These are phyloP conservation scores for Diaporthe citriasiana DNA, from an alignment of 2,329 filamentous ascomycete species.

Conservation along the genomic window DNA sequence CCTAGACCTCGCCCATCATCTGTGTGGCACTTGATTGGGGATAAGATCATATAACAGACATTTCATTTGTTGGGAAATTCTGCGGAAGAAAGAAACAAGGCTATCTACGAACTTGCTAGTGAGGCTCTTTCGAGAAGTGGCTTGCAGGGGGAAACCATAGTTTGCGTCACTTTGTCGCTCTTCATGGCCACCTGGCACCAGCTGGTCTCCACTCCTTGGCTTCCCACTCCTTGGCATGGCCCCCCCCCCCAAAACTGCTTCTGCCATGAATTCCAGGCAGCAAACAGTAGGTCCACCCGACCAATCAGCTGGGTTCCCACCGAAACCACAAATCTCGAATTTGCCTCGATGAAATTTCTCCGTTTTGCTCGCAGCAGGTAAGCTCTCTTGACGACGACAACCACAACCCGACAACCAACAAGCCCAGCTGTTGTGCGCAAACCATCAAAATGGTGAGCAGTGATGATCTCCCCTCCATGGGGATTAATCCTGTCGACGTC, in stretches of 20 bases:
- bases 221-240: not conserved
- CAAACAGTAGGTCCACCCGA: constrained; percentile 1
- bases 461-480: constrained; percentile 24
- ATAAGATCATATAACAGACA: too few species aligned
- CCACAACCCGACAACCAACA: constrained; percentile 35
- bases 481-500: constrained; percentile 38
- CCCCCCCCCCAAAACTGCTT: not conserved
- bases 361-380: constrained; percentile 25
- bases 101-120: too few species aligned
- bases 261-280: constrained; percentile 23
- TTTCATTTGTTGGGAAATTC: too few species aligned
- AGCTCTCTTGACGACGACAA: constrained; percentile 41
- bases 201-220: not conserved
- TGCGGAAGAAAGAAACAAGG: too few species aligned
- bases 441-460: constrained; percentile 67
- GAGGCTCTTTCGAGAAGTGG: too few species aligned
- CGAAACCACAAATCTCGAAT: constrained; percentile 41
- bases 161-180: too few species aligned
- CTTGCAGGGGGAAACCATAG: too few species aligned
- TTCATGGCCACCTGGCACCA: not conserved
- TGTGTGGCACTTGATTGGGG: too few species aligned
- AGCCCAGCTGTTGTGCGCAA: constrained; percentile 61
- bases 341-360: constrained; percentile 41
- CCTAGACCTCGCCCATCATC: too few species aligned
- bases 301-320: constrained; percentile 42